phyloP scores from a whole-genome alignment of 2,329 filamentous ascomycete genomes.

The Claviceps purpurea region DNA sequence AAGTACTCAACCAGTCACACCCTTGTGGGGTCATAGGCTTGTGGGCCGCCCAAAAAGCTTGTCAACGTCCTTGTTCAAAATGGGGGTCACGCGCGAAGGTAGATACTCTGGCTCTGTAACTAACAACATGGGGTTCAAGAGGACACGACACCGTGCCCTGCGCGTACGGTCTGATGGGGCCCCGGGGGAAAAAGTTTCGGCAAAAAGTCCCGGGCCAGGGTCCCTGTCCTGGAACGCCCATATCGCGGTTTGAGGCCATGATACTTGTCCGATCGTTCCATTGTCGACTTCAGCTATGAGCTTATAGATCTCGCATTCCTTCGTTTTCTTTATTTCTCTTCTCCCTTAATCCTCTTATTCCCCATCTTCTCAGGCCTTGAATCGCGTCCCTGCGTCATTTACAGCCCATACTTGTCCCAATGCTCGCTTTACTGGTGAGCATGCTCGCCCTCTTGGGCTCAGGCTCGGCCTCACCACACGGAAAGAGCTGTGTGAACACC shows the following conservation, averaged over 20 bases:
- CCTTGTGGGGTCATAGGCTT: too few relatives aligned
- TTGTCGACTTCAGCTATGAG: not conserved
- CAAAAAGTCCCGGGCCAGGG: not conserved
- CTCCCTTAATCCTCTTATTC: not conserved
- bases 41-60: too few relatives aligned
- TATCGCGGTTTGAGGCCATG: not conserved
- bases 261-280: not conserved
- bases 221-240: not conserved
- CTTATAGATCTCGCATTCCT: not conserved
- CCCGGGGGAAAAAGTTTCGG: too few relatives aligned
- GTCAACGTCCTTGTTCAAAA: too few relatives aligned
- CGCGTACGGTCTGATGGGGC: too few relatives aligned
- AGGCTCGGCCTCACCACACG: slow-evolving; percentile 9
- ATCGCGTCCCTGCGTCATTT: not conserved
- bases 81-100: too few relatives aligned
- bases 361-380: not conserved
- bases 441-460: slow-evolving; percentile 5
- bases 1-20: too few relatives aligned
- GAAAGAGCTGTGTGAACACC: not conserved
- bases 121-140: too few relatives aligned
- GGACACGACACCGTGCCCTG: too few relatives aligned
- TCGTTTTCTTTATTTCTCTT: not conserved
- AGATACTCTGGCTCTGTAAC: too few relatives aligned
- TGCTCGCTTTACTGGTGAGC: not conserved
- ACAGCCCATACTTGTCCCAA: not conserved